Evolutionary conservation across 2,329 filamentous ascomycete species (phyloP).

Genomic region (Monosporascus sp.): DNA sequence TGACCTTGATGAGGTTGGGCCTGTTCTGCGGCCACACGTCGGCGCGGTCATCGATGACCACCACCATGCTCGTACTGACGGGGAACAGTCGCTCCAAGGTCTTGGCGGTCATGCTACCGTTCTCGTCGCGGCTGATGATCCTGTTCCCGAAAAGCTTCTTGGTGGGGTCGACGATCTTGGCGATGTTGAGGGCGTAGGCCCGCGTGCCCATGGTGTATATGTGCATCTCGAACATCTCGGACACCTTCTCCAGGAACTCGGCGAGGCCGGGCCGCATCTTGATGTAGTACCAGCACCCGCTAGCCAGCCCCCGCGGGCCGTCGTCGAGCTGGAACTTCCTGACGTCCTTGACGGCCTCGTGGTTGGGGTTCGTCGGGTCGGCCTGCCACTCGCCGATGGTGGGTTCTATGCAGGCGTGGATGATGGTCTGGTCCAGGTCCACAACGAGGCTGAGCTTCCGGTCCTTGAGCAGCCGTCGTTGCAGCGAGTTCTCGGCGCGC

Average conservation of each 20-base stretch:
- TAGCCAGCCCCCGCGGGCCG: slow-evolving; percentile 60
- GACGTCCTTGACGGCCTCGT: slow-evolving; percentile 85
- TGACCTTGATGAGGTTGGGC: slow-evolving; percentile 89
- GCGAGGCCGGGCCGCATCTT: slow-evolving; percentile 86
- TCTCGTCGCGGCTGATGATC: slow-evolving; percentile 95
- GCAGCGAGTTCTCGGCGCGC: slow-evolving; percentile 78
- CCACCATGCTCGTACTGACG: slow-evolving; percentile 97
- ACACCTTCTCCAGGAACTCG: slow-evolving; percentile 61
- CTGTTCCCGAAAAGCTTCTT: slow-evolving; percentile 87
- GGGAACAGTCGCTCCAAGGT: slow-evolving; percentile 88
- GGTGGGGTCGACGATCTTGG: slow-evolving; percentile 86
- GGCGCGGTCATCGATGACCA: slow-evolving; percentile 94
- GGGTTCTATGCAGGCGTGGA: slow-evolving; percentile 94
- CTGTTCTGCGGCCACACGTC: slow-evolving; percentile 93
- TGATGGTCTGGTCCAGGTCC: slow-evolving; percentile 96
- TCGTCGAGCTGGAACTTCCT: slow-evolving; percentile 88
- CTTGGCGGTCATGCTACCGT: slow-evolving; percentile 87
- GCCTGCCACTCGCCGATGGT: slow-evolving; percentile 94
- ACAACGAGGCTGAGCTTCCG: slow-evolving; percentile 91
- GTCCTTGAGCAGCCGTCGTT: slow-evolving; percentile 72
- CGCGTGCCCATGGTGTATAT: slow-evolving; percentile 99
- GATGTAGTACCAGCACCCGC: slow-evolving; percentile 94
- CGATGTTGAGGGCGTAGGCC: slow-evolving; percentile 90
- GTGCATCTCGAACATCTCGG: slow-evolving; percentile 76
- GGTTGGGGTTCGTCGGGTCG: slow-evolving; percentile 83